Conservation (phyloP, 176 grass and related monocot genomes). For the Leersia perrieri region DNA sequence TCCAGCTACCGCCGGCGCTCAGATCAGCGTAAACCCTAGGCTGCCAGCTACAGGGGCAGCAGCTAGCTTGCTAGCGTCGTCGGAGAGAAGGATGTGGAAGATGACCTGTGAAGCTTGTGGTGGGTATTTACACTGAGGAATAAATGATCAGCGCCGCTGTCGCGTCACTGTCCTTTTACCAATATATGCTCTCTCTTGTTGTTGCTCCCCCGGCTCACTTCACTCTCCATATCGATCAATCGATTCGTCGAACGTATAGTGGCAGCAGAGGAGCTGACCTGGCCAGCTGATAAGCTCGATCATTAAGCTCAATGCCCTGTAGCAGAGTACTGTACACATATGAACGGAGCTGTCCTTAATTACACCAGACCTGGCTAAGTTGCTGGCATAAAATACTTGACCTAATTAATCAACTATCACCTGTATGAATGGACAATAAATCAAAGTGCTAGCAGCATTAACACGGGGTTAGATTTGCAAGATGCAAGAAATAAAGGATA, state of each 20-base stretch:
- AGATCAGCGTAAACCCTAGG: slow-evolving; percentile 46
- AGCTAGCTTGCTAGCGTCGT: slow-evolving; percentile 3
- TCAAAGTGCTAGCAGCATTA: not conserved
- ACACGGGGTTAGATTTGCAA: not conserved
- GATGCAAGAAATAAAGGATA: not conserved
- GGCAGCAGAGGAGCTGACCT: not conserved
- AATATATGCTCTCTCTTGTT: slow-evolving; percentile 3
- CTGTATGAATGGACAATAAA: too few relatives aligned
- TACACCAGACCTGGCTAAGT: too few relatives aligned
- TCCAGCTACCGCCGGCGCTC: not conserved
- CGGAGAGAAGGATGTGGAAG: slow-evolving; percentile 49
- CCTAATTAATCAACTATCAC: too few relatives aligned
- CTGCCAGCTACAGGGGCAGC: slow-evolving; percentile 17
- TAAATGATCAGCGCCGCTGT: slow-evolving; percentile 53
- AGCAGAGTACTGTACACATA: not conserved
- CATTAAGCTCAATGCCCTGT: slow-evolving; percentile 11
- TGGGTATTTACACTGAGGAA: slow-evolving; percentile 39
- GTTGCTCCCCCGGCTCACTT: slow-evolving; percentile 28
- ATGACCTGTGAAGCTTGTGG: slow-evolving; percentile 45
- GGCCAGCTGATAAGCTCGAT: not conserved
- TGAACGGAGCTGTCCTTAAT: too few relatives aligned
- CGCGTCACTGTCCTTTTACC: slow-evolving; percentile 49
- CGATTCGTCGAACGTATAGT: not conserved
- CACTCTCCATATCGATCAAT: not conserved
- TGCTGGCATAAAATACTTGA: too few relatives aligned